These are phyloP conservation scores for Halophytophthora polymorphica DNA, from an alignment of 352 stramenopile genomes.

Conservation along the genomic window DNA sequence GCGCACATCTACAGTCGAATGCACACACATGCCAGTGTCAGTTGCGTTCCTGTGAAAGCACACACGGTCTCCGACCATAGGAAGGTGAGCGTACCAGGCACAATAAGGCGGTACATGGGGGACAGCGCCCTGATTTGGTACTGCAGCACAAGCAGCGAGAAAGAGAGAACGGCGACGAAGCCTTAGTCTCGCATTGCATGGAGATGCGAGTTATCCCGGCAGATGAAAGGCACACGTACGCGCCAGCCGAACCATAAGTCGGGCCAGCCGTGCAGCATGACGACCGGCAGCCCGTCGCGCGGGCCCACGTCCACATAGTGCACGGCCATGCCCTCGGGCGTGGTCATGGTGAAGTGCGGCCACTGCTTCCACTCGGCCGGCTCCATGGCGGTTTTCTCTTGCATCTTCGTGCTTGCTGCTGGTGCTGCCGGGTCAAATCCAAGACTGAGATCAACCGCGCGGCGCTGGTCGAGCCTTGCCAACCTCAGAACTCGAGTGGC, in stretches of 20 bases:
- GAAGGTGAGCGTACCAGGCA: constrained; percentile 15
- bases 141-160: constrained; percentile 11
- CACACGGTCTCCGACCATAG: neutral
- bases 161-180: neutral
- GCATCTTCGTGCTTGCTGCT: no score
- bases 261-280: constrained; percentile 65
- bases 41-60: no score
- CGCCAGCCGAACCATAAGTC: constrained; percentile 63
- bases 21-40: no score
- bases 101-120: constrained; percentile 55
- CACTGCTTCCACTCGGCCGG: constrained; percentile 28
- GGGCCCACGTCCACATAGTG: constrained; percentile 53
- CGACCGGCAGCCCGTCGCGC: constrained; percentile 36
- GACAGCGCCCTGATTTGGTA: constrained; percentile 49
- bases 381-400: no score
- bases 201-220: neutral
- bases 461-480: no score
- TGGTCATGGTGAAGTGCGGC: constrained; percentile 30
- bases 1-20: constrained; percentile 31
- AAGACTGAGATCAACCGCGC: no score
- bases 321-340: constrained; percentile 32
- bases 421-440: no score
- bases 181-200: no score
- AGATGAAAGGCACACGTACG: constrained; percentile 18
- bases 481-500: no score